Evolutionary conservation across 2,329 filamentous ascomycete species (phyloP).

Genomic region (Venturia oleaginea): DNA sequence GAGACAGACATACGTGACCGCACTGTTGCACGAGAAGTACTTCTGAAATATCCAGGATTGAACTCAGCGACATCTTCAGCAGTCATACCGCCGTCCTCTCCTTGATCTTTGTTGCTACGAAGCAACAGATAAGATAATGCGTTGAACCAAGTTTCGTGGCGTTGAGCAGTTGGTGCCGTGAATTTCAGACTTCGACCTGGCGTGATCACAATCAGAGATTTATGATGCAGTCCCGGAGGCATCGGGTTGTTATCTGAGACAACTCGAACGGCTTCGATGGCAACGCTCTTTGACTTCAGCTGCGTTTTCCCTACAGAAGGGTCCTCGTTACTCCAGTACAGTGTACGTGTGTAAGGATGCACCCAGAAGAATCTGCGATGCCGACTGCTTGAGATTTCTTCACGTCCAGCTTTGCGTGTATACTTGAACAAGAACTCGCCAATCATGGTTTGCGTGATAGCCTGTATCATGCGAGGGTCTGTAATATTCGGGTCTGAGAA

Average conservation of each 20-base stretch:
- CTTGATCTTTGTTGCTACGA: constrained; percentile 46
- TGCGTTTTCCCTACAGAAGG: constrained; percentile 71
- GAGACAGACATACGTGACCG: constrained; percentile 54
- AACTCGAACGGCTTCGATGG: constrained; percentile 86
- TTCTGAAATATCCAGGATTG: constrained; percentile 52
- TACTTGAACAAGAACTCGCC: constrained; percentile 99
- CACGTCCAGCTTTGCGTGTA: constrained; percentile 74
- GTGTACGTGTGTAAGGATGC: constrained; percentile 88
- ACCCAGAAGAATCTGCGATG: constrained; percentile 99
- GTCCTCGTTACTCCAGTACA: constrained; percentile 94
- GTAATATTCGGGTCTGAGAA: constrained; percentile 56
- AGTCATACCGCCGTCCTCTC: constrained; percentile 44
- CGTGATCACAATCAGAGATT: constrained; percentile 84
- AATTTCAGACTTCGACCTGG: constrained; percentile 87
- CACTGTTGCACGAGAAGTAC: constrained; percentile 45
- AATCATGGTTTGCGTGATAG: constrained; percentile 99
- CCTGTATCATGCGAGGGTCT: constrained; percentile 97
- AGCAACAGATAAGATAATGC: constrained; percentile 87
- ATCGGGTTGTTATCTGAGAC: constrained; percentile 91
- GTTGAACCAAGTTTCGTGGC: constrained; percentile 98
- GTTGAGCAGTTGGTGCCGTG: constrained; percentile 83
- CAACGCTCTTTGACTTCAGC: constrained; percentile 76
- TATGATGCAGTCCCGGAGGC: constrained; percentile 87
- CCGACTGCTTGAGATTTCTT: constrained; percentile 77
- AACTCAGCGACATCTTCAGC: constrained; percentile 63